phyloP scores from a whole-genome alignment of 257 asterid genomes.

The Haberlea rhodopensis region DNA sequence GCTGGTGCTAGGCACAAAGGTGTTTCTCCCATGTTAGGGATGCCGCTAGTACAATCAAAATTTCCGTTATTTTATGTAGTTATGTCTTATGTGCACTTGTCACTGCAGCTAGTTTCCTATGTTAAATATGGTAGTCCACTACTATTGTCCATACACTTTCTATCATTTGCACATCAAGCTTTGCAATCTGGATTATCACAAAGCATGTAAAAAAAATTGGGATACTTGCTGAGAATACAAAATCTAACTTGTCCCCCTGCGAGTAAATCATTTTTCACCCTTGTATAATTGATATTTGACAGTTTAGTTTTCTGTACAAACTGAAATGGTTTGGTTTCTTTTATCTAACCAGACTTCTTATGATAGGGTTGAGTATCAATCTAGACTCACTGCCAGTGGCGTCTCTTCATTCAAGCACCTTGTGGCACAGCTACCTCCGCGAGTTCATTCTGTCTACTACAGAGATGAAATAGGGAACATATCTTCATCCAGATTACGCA shows the following conservation, averaged over 20 bases:
- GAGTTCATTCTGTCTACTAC: constrained; percentile 98
- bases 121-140: constrained; percentile 13
- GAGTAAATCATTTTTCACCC: no score
- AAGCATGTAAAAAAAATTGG: not conserved
- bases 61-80: not conserved
- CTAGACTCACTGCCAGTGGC: constrained; percentile 71
- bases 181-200: not conserved
- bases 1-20: constrained; percentile 96
- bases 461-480: constrained; percentile 93
- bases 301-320: constrained; percentile 8
- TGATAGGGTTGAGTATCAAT: constrained; percentile 89
- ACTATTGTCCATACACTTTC: no score
- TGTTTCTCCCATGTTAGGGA: constrained; percentile 89
- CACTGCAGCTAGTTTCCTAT: not conserved
- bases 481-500: constrained; percentile 84
- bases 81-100: not conserved
- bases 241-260: no score
- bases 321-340: constrained; percentile 23
- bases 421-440: constrained; percentile 85
- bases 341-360: constrained; percentile 23
- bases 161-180: constrained; percentile 1
- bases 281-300: constrained; percentile 22
- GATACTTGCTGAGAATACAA: not conserved
- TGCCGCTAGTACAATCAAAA: constrained; percentile 1
- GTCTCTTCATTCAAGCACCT: constrained; percentile 90